Evolutionary conservation across 192 early-diverging fungal genomes (phyloP).

Genomic region (Spizellomyces sp.): DNA sequence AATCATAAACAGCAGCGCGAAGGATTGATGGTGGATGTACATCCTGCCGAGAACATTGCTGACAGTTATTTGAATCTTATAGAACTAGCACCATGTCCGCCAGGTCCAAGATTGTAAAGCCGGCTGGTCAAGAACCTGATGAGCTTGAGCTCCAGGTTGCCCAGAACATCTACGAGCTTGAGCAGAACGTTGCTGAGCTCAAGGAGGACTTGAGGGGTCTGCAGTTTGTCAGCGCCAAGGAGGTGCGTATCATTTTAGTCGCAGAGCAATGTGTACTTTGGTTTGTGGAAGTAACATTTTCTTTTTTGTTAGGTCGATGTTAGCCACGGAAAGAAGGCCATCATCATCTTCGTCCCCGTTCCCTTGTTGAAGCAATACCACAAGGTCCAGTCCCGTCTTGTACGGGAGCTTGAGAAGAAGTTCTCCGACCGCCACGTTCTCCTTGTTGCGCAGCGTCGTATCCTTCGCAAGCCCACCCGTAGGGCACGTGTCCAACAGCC

Average conservation of each 20-base stretch:
- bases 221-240: conserved; percentile 94
- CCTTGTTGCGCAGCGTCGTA: conserved; percentile 91
- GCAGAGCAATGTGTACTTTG: not conserved
- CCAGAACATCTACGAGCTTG: conserved; percentile 93
- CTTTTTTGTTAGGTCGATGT: conserved; percentile 72
- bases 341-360: conserved; percentile 96
- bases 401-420: conserved; percentile 99
- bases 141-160: conserved; percentile 95
- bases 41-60: not conserved
- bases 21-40: not conserved
- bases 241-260: conserved; percentile 52
- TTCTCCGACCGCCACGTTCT: conserved; percentile 99
- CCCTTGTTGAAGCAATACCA: conserved; percentile 92
- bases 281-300: not conserved
- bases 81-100: conserved; percentile 50
- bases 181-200: conserved; percentile 93
- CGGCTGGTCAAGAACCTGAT: conserved; percentile 58
- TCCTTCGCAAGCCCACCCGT: conserved; percentile 91
- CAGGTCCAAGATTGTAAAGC: conserved; percentile 63
- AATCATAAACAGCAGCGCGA: not conserved
- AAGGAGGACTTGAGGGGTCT: conserved; percentile 95
- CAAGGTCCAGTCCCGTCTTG: conserved; percentile 94
- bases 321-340: conserved; percentile 93
- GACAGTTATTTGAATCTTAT: not conserved
- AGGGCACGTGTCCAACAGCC: conserved; percentile 87